Percentiles rank a stretch among this genome's conserved stretches.
phyloP scores from a whole-genome alignment of 208 protist species.

The Leishmania amazonensis region DNA sequence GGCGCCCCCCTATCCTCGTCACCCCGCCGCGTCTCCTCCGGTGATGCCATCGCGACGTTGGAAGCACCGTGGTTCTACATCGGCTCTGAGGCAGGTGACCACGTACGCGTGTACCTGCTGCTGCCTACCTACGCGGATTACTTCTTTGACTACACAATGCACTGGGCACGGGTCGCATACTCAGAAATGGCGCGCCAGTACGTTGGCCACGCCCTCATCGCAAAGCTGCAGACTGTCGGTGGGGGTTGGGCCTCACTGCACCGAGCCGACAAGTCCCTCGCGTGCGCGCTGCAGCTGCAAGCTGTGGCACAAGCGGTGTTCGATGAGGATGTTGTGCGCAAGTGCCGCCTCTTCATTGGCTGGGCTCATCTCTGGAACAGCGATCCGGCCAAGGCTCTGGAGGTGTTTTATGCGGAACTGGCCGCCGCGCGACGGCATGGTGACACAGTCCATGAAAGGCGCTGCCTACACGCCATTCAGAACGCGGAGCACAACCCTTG shows the following conservation, averaged over 20 bases:
- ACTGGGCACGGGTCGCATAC: constrained; percentile 47
- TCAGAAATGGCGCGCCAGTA: constrained; percentile 61
- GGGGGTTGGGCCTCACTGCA: constrained; percentile 81
- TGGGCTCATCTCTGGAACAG: constrained; percentile 78
- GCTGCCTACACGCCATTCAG: constrained; percentile 59
- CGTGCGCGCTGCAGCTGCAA: constrained; percentile 57
- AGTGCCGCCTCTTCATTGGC: constrained; percentile 73
- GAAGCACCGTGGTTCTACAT: constrained; percentile 13
- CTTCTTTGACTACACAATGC: constrained; percentile 41
- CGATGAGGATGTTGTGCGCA: constrained; percentile 48
- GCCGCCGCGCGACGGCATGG: constrained; percentile 23
- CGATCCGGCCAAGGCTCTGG: constrained; percentile 33
- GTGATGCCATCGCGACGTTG: not conserved
- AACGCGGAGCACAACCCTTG: constrained; percentile 42
- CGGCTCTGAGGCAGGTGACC: not conserved
- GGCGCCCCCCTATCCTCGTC: not conserved
- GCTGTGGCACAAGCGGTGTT: constrained; percentile 32
- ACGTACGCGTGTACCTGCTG: constrained; percentile 26
- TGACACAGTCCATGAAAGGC: constrained; percentile 54
- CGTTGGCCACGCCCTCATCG: constrained; percentile 42
- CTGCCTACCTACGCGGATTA: constrained; percentile 38
- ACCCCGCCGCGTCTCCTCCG: not conserved
- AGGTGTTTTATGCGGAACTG: constrained; percentile 47
- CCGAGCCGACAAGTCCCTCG: constrained; percentile 54
- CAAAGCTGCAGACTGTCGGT: constrained; percentile 65